These are phyloP conservation scores for Chlorella sp. DNA, from an alignment of 139 green algal genomes.

Conservation along the genomic window DNA sequence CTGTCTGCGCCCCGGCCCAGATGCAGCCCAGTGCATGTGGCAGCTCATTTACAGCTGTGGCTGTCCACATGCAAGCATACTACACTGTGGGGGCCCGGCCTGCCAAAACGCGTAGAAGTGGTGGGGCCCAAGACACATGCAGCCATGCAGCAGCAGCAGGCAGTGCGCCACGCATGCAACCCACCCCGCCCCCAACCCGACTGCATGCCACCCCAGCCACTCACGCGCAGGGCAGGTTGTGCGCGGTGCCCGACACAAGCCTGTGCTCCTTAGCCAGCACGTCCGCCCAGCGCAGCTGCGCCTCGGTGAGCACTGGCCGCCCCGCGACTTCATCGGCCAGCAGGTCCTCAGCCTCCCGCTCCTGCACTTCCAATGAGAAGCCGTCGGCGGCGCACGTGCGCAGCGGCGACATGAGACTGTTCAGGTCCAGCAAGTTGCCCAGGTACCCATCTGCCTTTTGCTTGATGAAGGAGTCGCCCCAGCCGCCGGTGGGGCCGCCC, in stretches of 20 bases:
- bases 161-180: too few species aligned
- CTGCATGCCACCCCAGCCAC: not conserved
- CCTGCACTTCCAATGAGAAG: not conserved
- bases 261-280: not conserved
- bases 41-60: too few species aligned
- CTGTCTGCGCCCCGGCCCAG: not conserved
- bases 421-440: not conserved
- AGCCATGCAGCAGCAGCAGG: not conserved
- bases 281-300: not conserved
- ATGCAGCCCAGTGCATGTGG: not conserved
- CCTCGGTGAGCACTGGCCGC: not conserved
- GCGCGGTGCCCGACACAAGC: not conserved
- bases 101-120: too few species aligned
- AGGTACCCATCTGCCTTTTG: not conserved
- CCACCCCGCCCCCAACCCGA: too few species aligned
- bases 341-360: not conserved
- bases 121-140: too few species aligned
- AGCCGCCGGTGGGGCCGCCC: not conserved
- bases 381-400: not conserved
- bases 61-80: too few species aligned
- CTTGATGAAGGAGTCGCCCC: not conserved
- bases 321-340: not conserved
- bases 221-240: conserved; percentile 12
- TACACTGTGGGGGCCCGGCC: too few species aligned
- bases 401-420: not conserved